phyloP scores from a whole-genome alignment of 352 stramenopile genomes.

The Pythium phragmitis region DNA sequence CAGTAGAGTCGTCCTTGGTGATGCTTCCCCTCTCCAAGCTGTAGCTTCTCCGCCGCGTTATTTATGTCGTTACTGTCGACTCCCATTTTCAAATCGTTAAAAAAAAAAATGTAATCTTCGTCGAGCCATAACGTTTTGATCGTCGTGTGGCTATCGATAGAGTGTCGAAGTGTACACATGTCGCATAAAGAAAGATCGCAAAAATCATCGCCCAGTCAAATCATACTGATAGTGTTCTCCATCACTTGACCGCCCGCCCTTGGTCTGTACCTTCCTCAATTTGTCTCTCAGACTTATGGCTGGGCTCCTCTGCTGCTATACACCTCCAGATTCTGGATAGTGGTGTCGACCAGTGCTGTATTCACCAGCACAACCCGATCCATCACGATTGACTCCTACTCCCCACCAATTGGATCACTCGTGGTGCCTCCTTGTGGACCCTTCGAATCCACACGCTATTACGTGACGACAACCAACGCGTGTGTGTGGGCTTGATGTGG shows the following conservation, averaged over 20 bases:
- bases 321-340: constrained; percentile 1
- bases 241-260: background rate
- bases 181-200: background rate
- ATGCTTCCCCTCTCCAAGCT: no score
- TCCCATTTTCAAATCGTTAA: no score
- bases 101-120: no score
- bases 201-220: background rate
- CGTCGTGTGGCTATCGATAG: background rate
- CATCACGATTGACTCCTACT: background rate
- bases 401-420: background rate
- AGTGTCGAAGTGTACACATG: constrained; percentile 1
- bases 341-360: background rate
- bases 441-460: background rate
- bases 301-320: background rate
- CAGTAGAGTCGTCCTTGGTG: constrained; percentile 17
- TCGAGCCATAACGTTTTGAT: no score
- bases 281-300: no score
- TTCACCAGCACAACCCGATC: background rate
- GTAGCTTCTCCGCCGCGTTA: no score
- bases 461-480: background rate
- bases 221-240: background rate
- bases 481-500: background rate
- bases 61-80: no score
- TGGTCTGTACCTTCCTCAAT: no score
- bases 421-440: no score